These are phyloP conservation scores for Alternaria metachromatica DNA, from an alignment of 2,329 filamentous ascomycete species.

Conservation along the genomic window DNA sequence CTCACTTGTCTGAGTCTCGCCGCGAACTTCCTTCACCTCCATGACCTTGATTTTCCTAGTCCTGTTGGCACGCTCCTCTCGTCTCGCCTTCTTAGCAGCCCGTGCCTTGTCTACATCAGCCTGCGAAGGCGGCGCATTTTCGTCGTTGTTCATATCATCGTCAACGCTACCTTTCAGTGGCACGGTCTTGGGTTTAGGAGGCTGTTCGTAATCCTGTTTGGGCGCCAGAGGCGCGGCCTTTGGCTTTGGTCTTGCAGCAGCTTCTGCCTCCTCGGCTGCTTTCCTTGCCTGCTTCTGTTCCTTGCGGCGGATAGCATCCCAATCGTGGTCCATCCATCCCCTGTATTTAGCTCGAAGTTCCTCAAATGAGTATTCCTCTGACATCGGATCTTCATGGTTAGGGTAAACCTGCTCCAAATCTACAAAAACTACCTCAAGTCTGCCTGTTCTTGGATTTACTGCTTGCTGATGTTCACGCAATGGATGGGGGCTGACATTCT, in stretches of 20 bases:
- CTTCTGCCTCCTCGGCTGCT: slow-evolving; percentile 22
- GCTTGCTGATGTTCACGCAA: slow-evolving; percentile 81
- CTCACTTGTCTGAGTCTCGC: slow-evolving; percentile 89
- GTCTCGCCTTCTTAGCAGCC: slow-evolving; percentile 53
- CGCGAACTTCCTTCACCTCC: slow-evolving; percentile 70
- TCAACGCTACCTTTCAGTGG: slow-evolving; percentile 45
- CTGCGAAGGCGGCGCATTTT: slow-evolving; percentile 54
- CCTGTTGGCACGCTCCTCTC: slow-evolving; percentile 58
- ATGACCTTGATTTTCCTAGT: slow-evolving; percentile 73
- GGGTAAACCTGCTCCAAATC: slow-evolving; percentile 87
- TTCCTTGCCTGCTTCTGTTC: slow-evolving; percentile 37
- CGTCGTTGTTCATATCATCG: slow-evolving; percentile 50
- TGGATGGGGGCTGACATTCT: slow-evolving; percentile 61
- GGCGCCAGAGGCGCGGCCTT: slow-evolving; percentile 23
- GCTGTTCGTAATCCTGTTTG: slow-evolving; percentile 23
- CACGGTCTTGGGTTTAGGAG: slow-evolving; percentile 33
- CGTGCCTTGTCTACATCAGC: slow-evolving; percentile 66
- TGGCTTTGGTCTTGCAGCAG: slow-evolving; percentile 17
- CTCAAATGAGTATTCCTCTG: slow-evolving; percentile 86
- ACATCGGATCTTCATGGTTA: slow-evolving; percentile 68
- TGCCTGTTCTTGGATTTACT: slow-evolving; percentile 81
- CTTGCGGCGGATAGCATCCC: slow-evolving; percentile 50
- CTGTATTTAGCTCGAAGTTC: slow-evolving; percentile 81
- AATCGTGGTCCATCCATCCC: slow-evolving; percentile 68
- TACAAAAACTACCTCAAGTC: slow-evolving; percentile 85